Percentiles rank a stretch among this genome's conserved stretches.
These are phyloP conservation scores for Pichia cabralensis DNA, from an alignment of 805 yeast species.

Conservation along the genomic window DNA sequence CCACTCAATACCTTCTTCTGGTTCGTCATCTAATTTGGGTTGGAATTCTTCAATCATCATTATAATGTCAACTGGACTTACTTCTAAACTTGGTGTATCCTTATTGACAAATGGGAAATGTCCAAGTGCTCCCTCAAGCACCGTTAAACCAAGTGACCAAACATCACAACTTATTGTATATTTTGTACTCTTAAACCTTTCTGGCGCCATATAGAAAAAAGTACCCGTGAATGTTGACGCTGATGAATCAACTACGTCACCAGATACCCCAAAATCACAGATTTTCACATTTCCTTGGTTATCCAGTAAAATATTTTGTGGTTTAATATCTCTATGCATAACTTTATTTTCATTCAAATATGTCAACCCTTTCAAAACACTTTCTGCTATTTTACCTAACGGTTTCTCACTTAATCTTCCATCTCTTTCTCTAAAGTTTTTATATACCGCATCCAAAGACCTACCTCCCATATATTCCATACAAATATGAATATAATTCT, in stretches of 20 bases:
- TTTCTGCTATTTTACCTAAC: slow-evolving; percentile 80
- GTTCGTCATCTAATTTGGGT: slow-evolving; percentile 72
- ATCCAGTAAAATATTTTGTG: slow-evolving; percentile 81
- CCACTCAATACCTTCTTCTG: slow-evolving; percentile 71
- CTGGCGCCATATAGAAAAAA: slow-evolving; percentile 98
- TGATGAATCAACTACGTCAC: slow-evolving; percentile 88
- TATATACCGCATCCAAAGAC: slow-evolving; percentile 85
- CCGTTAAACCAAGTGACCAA: slow-evolving; percentile 90
- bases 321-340: slow-evolving; percentile 93
- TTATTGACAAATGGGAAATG: slow-evolving; percentile 61
- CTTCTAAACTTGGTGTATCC: slow-evolving; percentile 29
- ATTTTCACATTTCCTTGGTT: slow-evolving; percentile 73
- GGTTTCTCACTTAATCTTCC: slow-evolving; percentile 91
- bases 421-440: slow-evolving; percentile 57
- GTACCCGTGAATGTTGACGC: slow-evolving; percentile 98
- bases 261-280: slow-evolving; percentile 97
- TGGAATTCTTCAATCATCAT: slow-evolving; percentile 73
- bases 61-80: slow-evolving; percentile 77
- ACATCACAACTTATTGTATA: slow-evolving; percentile 93
- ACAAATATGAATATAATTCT: slow-evolving; percentile 76
- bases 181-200: slow-evolving; percentile 90
- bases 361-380: slow-evolving; percentile 74
- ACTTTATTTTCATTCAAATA: slow-evolving; percentile 82
- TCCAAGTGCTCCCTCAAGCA: slow-evolving; percentile 91
- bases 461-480: slow-evolving; percentile 98